These are phyloP conservation scores for Cordyceps fumosorosea DNA, from an alignment of 2,329 filamentous ascomycete genomes.

Conservation along the genomic window DNA sequence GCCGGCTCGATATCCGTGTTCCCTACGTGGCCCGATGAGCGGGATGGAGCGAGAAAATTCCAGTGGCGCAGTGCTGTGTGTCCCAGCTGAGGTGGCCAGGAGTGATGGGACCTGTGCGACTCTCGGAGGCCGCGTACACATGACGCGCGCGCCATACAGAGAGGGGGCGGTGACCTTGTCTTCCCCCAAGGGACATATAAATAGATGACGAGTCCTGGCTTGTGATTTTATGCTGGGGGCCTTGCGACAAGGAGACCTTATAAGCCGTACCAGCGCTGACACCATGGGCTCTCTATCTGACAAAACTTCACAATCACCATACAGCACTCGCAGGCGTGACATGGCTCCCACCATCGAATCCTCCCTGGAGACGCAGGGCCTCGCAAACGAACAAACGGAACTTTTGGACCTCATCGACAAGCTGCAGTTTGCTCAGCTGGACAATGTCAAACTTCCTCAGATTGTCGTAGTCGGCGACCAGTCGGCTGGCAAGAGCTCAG, in stretches of 20 bases:
- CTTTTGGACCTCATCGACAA: constrained; percentile 52
- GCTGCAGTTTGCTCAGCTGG: constrained; percentile 45
- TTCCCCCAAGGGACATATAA: not conserved
- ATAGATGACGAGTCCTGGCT: constrained; percentile 1
- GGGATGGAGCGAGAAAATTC: constrained; percentile 7
- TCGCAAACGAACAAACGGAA: constrained; percentile 47
- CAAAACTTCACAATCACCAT: constrained; percentile 2
- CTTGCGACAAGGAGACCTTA: not conserved
- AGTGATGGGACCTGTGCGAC: not conserved
- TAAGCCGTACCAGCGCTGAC: not conserved
- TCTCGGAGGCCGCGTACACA: constrained; percentile 3
- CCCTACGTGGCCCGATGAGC: constrained; percentile 3
- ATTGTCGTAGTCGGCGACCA: constrained; percentile 60
- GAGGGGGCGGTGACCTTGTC: not conserved
- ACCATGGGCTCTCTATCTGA: constrained; percentile 4
- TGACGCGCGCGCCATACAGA: not conserved
- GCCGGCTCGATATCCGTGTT: not conserved
- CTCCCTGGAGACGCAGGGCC: constrained; percentile 41
- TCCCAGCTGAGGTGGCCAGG: constrained; percentile 4
- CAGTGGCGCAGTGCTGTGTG: not conserved
- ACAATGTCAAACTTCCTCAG: constrained; percentile 50
- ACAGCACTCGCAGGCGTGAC: constrained; percentile 19
- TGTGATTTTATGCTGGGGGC: not conserved
- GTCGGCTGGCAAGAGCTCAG: constrained; percentile 57
- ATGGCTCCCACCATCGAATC: constrained; percentile 40